Evolutionary conservation across 805 yeast genomes (phyloP).

Genomic region (Barnettozyma californica): DNA sequence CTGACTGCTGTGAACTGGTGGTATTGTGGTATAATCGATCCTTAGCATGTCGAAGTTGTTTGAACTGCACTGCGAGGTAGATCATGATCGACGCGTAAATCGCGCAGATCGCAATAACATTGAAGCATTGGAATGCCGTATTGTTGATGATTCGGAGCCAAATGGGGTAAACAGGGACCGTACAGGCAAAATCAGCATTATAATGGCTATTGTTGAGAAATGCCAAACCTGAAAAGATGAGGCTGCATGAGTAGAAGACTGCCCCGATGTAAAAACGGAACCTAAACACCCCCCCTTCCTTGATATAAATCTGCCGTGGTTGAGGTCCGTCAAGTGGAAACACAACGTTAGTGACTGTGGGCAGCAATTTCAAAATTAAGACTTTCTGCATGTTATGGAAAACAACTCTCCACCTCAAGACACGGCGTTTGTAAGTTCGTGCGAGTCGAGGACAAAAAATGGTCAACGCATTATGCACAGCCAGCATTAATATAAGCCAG

Average conservation of each 20-base stretch:
- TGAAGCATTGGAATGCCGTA: conserved; percentile 14
- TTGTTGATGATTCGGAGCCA: conserved; percentile 18
- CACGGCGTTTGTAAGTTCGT: not conserved
- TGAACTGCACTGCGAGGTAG: conserved; percentile 8
- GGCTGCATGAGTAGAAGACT: not conserved
- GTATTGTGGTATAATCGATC: not conserved
- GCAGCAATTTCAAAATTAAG: too few species aligned
- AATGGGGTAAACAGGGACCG: conserved; percentile 11
- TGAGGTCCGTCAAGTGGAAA: not conserved
- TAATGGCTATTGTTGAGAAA: conserved; percentile 13
- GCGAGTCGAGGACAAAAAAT: conserved; percentile 12
- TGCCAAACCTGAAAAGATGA: conserved; percentile 7
- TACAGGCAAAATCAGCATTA: conserved; percentile 11
- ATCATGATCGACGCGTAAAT: conserved; percentile 16
- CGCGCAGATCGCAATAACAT: conserved; percentile 10
- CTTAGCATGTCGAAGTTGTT: not conserved
- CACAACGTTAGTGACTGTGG: not conserved
- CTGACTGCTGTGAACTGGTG: too few species aligned
- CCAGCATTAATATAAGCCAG: conserved; percentile 11
- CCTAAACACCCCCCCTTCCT: not conserved
- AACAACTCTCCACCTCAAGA: not conserved
- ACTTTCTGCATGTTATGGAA: not conserved
- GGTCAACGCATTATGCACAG: conserved; percentile 18
- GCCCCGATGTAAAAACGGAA: not conserved
- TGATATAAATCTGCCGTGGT: not conserved